These are phyloP conservation scores for Neodidymelliopsis sp. DNA, from an alignment of 2,329 filamentous ascomycete genomes.

Conservation along the genomic window DNA sequence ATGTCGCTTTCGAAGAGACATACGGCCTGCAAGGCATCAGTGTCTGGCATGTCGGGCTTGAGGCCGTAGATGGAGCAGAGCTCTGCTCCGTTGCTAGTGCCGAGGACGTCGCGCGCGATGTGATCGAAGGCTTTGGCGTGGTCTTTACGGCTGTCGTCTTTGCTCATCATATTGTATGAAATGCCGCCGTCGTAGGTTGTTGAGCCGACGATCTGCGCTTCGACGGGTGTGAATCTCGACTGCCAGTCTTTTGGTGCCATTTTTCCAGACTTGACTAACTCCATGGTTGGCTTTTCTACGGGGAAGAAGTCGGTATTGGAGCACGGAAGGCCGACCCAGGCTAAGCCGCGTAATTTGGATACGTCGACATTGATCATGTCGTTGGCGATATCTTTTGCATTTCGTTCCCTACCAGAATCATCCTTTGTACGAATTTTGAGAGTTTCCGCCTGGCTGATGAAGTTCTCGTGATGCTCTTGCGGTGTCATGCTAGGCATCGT, in stretches of 20 bases:
- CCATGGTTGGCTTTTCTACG: conserved; percentile 18
- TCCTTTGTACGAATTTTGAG: conserved; percentile 9
- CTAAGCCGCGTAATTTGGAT: conserved; percentile 17
- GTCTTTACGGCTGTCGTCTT: conserved; percentile 12
- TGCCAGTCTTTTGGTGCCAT: conserved; percentile 10
- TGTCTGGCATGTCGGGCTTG: background rate
- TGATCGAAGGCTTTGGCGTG: conserved; percentile 9
- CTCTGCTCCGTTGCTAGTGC: background rate
- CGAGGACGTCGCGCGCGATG: conserved; percentile 14
- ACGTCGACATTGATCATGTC: conserved; percentile 18
- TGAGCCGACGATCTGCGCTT: conserved; percentile 23
- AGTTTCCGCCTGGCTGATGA: conserved; percentile 13
- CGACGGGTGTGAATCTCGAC: conserved; percentile 8
- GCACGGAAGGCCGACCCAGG: conserved; percentile 26
- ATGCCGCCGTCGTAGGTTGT: conserved; percentile 28
- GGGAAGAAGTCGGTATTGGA: conserved; percentile 18
- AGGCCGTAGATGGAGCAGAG: conserved; percentile 15
- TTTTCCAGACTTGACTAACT: background rate
- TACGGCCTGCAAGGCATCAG: conserved; percentile 21
- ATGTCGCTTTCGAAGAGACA: conserved; percentile 30
- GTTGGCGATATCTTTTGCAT: conserved; percentile 1
- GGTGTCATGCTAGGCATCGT: conserved; percentile 26
- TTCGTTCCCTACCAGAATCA: background rate
- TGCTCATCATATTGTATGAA: conserved; percentile 27
- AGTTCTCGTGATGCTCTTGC: conserved; percentile 20